Percentiles rank a stretch among this genome's conserved stretches.
These are phyloP conservation scores for Wallemia mellicola DNA, from an alignment of 1,284 basidiomycete genomes.

Conservation along the genomic window DNA sequence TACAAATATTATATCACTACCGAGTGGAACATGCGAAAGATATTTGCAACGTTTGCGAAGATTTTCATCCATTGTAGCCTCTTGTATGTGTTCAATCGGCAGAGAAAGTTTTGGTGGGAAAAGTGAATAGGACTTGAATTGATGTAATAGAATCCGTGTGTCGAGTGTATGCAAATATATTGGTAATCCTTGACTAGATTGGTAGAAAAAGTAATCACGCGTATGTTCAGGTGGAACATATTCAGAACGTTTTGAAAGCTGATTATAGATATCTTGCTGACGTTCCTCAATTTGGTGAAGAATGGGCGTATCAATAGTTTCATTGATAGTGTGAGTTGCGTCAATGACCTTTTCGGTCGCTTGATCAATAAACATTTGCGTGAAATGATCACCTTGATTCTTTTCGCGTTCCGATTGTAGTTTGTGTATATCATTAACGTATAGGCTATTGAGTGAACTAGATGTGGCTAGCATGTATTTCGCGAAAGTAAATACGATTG, in stretches of 20 bases:
- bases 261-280: background rate
- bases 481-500: conserved; percentile 60
- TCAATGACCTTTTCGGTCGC: conserved; percentile 1
- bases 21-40: conserved; percentile 65
- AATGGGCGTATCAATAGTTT: background rate
- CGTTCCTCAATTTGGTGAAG: background rate
- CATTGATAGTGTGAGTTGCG: background rate
- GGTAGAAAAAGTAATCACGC: conserved; percentile 62
- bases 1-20: conserved; percentile 76
- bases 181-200: conserved; percentile 66
- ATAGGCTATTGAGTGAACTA: background rate
- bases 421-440: background rate
- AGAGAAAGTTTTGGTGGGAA: conserved; percentile 61
- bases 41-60: conserved; percentile 84
- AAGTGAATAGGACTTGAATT: conserved; percentile 48
- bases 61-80: conserved; percentile 45
- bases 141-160: conserved; percentile 64
- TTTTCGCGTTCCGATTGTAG: background rate
- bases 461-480: conserved; percentile 71
- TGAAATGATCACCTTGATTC: background rate
- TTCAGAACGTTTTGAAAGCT: background rate
- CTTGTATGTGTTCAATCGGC: conserved; percentile 40
- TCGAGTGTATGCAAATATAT: conserved; percentile 87
- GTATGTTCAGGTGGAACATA: background rate
- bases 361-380: background rate